Base-by-base conservation (phyloP, 2,329 filamentous ascomycete genomes). In the Pseudogymnoascus sp. region DNA sequence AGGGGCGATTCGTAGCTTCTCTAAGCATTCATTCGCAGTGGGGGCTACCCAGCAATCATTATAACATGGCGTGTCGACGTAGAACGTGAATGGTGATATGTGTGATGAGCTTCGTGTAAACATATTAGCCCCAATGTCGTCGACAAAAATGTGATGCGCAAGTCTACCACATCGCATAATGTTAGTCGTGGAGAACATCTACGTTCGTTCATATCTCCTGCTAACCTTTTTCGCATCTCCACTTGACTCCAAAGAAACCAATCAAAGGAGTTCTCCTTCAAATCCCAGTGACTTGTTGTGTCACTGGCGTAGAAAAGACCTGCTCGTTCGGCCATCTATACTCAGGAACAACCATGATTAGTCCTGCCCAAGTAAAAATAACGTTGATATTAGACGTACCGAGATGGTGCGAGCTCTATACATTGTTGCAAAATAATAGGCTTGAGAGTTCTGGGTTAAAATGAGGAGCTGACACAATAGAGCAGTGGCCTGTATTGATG, bases 91-190 rank as follows among this genome's bases (percentile, higher is more conserved):
- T 28, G 44, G 44, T 28, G 44, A 50, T 50, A 50, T 50, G 23
- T 50, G 44, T 28, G 44, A 50, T n/a, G 44, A 50, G 44, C 44
- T 50, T 16, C 44, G 44, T 50, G 44, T 50, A 50, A 50, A 50
- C 5, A 50, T 50, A 14, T 28, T 50, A 14, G 23, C 44, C 28
- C 44, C 44, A 50, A 16, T 28, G 44, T 50, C 44, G 4, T 50
- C 23, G 44, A 50, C 44, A 23, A 50, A 50, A 50, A 50, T 50
- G 7, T 50, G 44, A 28, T 50, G 44, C 23, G 44, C 44, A 50
- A 50, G 44, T 28, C 44, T 50, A 50, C 8, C 6, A 25, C 14
- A 16, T 28, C 12, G 28, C n/a, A 3, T 7, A n/a, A 50, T 28
- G 23, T 50, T 28, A 50, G 44, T 12, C 28, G 14, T 28, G 23